Base-by-base conservation (phyloP, 306 rosid species). In the Phaseolus lunatus region DNA sequence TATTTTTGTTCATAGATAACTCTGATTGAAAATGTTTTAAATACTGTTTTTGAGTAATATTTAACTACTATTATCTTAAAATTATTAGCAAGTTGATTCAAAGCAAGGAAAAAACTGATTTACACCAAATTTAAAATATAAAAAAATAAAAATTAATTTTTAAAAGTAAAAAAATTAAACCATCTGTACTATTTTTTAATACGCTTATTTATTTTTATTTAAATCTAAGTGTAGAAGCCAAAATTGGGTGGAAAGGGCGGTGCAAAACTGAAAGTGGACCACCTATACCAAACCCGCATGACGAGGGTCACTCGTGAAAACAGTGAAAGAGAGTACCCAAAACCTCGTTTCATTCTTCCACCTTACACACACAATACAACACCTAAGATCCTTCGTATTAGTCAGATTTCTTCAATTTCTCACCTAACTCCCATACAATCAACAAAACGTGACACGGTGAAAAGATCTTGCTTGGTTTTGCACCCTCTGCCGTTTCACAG, bases 401-500 rank as follows among this genome's bases (percentile, higher is more conserved):
- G 7, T 18, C 49, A 10, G 49, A 18, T 64, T 63, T 63, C 70
- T 35, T 64, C 70, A n/a, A 33, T 64, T 64, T 64, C 48, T 10
- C 3, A 64, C 27, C 4, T 19, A 27, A 16, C 71, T 65, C 18
- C 18, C 8, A 37, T 19, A 5, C 20, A 22, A 24, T 65, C 23
- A 12, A 39, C 67, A 53, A 24, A 53, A 77, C 66, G 29, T 5
- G 27, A 8, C 74, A 66, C 74, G 2, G 41, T 64, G 52, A 52
- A 50, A 52, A 37, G 20, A 76, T 50, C 44, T 9, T 16, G 22
- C 44, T 9, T 16, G 22, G 9, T 33, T 44, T 75, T 49, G 26
- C 72, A 23, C 8, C 57, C 56, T 52, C 67, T 3, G 13, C 73
- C 8, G 66, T 23, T 76, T 67, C 69, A 56, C 75, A 43, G 81